Conservation (phyloP, 2,329 filamentous ascomycete species). For the Scedosporium dehoogii region DNA sequence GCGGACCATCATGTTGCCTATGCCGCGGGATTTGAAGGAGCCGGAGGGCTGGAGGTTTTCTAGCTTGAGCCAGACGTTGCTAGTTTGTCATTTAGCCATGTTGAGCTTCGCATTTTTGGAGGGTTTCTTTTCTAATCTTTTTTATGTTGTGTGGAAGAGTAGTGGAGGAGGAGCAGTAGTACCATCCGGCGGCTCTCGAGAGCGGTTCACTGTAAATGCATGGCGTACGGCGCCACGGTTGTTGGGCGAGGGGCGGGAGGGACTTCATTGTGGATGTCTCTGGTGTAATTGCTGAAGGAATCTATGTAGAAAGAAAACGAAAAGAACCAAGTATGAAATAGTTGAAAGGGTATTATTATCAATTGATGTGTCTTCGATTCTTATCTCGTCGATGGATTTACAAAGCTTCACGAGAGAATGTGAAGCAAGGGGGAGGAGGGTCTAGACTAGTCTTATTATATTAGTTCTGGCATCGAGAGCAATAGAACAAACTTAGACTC, state of each 20-base stretch:
- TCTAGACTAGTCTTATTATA: neutral
- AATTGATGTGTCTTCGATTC: no score
- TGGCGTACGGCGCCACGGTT: slow-evolving; percentile 64
- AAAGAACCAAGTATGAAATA: neutral
- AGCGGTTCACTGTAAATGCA: slow-evolving; percentile 56
- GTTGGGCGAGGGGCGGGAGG: slow-evolving; percentile 24
- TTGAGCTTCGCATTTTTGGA: neutral
- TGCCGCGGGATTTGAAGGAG: slow-evolving; percentile 73
- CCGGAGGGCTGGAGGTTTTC: slow-evolving; percentile 74
- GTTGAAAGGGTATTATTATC: neutral
- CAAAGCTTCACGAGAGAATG: neutral
- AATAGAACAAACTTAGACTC: neutral
- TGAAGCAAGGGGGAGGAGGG: neutral
- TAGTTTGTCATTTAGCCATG: slow-evolving; percentile 12
- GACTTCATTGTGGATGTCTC: slow-evolving; percentile 27
- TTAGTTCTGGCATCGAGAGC: neutral
- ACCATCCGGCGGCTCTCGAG: slow-evolving; percentile 65
- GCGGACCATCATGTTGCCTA: slow-evolving; percentile 54
- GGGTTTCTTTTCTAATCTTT: neutral
- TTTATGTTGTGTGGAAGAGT: neutral
- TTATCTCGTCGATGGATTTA: no score
- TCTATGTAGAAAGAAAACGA: neutral
- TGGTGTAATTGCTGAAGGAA: neutral
- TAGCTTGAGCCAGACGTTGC: slow-evolving; percentile 73
- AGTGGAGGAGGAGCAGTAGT: slow-evolving; percentile 17